phyloP scores from a whole-genome alignment of 2,329 filamentous ascomycete species.

The Colletotrichum tamarilloi region DNA sequence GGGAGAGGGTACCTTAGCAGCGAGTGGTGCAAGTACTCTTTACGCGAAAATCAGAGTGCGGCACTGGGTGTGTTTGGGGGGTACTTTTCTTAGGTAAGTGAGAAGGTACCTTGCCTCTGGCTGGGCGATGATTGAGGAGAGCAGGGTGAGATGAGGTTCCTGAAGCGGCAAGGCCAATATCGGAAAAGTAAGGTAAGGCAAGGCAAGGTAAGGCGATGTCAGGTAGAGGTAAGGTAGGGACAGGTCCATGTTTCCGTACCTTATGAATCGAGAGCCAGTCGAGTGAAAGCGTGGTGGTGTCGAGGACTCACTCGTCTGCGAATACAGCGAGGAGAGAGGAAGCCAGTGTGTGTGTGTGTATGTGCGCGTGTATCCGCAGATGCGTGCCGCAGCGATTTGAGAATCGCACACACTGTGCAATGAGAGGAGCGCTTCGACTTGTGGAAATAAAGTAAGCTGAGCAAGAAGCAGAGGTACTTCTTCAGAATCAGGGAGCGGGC shows the following conservation, averaged over 20 bases:
- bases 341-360: background rate
- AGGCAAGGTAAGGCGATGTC: background rate
- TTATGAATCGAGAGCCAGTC: background rate
- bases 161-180: background rate
- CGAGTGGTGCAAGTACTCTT: constrained; percentile 7
- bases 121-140: background rate
- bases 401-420: background rate
- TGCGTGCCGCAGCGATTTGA: background rate
- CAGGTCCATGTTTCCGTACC: background rate
- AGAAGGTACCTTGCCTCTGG: background rate
- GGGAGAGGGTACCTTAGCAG: background rate
- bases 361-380: background rate
- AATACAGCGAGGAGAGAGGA: background rate
- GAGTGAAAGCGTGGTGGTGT: background rate
- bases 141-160: background rate
- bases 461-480: background rate
- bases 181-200: background rate
- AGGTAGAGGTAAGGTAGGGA: constrained; percentile 7
- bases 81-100: background rate
- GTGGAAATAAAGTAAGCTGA: background rate
- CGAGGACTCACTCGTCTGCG: background rate
- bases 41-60: constrained; percentile 11
- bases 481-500: background rate
- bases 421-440: background rate
- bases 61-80: background rate